Evolutionary conservation across 768 basidiomycete genomes (phyloP).

Genomic region (Pleurotus eryngii): DNA sequence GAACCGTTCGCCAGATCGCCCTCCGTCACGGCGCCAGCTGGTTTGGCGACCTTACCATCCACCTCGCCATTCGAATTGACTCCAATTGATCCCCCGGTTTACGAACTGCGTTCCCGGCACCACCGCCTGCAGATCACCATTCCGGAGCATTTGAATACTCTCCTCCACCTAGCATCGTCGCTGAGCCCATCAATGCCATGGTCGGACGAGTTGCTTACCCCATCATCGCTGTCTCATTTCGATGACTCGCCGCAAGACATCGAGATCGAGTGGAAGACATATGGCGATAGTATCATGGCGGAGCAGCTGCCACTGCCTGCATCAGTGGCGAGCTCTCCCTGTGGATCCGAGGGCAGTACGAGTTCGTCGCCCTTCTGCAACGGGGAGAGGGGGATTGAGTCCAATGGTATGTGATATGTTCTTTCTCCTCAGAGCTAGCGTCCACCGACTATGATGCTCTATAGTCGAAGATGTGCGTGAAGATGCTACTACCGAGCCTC

Average conservation of each 20-base stretch:
- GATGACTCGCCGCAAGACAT: not conserved
- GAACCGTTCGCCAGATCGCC: constrained; percentile 20
- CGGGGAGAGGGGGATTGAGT: too few relatives aligned
- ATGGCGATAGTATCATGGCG: constrained; percentile 1
- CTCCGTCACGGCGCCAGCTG: constrained; percentile 30
- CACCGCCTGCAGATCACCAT: constrained; percentile 26
- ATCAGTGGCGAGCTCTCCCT: not conserved
- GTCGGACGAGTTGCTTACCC: not conserved
- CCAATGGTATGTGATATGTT: too few relatives aligned
- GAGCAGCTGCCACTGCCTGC: constrained; percentile 3
- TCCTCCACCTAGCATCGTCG: constrained; percentile 17
- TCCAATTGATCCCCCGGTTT: constrained; percentile 24
- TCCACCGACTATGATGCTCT: too few relatives aligned
- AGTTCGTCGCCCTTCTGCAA: not conserved
- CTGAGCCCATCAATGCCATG: not conserved
- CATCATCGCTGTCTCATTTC: not conserved
- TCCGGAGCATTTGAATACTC: constrained; percentile 9
- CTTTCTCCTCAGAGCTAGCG: too few relatives aligned
- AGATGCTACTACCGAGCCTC: too few relatives aligned
- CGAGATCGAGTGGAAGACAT: not conserved
- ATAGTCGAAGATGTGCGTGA: too few relatives aligned
- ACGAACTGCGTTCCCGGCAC: constrained; percentile 27
- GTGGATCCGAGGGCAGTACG: not conserved
- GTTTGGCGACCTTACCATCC: constrained; percentile 27
- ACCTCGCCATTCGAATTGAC: constrained; percentile 32